phyloP scores from a whole-genome alignment of 352 stramenopile species.

The Globisporangium spiculum region DNA sequence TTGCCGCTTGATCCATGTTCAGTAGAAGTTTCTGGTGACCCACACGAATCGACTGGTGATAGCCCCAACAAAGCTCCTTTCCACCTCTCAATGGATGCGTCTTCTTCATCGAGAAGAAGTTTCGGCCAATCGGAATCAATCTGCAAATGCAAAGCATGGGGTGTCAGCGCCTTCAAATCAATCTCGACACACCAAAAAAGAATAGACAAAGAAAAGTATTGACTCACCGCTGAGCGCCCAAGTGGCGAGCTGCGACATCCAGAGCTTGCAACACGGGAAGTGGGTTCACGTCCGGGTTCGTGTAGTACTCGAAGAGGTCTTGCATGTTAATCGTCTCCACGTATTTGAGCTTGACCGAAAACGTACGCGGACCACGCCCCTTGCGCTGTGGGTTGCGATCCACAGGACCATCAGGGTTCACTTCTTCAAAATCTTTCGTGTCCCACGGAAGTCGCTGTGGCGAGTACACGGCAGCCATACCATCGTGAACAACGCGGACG shows the following conservation, averaged over 20 bases:
- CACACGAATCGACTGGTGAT: background rate
- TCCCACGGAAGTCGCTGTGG: background rate
- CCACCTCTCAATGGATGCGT: background rate
- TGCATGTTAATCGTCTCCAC: background rate
- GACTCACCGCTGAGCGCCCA: background rate
- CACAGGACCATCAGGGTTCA: background rate
- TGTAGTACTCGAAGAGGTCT: conserved; percentile 1
- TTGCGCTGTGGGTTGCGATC: background rate
- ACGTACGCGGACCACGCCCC: background rate
- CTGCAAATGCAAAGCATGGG: background rate
- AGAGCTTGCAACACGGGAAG: background rate
- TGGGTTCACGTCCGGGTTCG: background rate
- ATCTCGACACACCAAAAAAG: background rate
- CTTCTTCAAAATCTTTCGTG: conserved; percentile 1
- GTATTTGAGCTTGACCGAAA: conserved; percentile 1
- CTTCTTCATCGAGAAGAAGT: conserved; percentile 1
- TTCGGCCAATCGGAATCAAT: background rate
- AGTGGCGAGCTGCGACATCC: background rate
- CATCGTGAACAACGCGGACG: background rate
- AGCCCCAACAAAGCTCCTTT: background rate
- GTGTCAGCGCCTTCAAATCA: background rate
- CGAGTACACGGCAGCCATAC: background rate
- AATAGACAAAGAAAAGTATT: background rate
- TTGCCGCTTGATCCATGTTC: background rate
- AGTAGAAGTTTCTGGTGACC: background rate